phyloP scores from a whole-genome alignment of 305 asterid species.

The Fraxinus latifolia region DNA sequence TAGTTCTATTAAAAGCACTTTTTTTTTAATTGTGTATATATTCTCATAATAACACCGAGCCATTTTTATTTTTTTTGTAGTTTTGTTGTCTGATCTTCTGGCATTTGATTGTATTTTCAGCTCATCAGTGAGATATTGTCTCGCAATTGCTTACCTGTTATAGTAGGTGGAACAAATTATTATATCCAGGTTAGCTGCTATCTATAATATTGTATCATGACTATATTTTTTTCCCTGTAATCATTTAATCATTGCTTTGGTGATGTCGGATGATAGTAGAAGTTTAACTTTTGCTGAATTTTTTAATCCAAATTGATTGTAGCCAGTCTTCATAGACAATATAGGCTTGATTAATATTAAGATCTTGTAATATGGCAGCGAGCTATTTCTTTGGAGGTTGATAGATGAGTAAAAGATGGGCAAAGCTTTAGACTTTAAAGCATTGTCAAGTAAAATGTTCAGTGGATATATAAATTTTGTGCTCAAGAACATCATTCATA shows the following conservation, averaged over 20 bases:
- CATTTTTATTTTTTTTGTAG: neutral
- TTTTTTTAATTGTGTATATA: neutral
- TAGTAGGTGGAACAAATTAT: conserved; percentile 97
- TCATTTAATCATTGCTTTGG: neutral
- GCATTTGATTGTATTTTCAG: conserved; percentile 37
- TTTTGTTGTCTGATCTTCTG: conserved; percentile 19
- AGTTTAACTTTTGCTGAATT: neutral
- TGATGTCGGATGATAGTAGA: neutral
- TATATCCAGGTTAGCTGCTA: conserved; percentile 74
- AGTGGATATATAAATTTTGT: neutral
- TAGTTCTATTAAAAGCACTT: neutral
- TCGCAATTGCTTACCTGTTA: conserved; percentile 75
- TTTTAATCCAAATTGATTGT: neutral
- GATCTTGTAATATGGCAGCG: neutral
- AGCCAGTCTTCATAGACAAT: neutral
- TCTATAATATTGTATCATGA: neutral
- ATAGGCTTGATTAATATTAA: neutral
- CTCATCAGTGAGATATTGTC: conserved; percentile 74
- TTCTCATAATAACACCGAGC: neutral
- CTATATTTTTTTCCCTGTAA: neutral
- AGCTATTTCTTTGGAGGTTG: neutral
- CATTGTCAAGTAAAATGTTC: neutral
- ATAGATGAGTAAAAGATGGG: neutral
- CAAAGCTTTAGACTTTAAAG: neutral
- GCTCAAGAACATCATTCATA: neutral